These are phyloP conservation scores for Amanita rubescens DNA, from an alignment of 768 basidiomycete species.

Conservation along the genomic window DNA sequence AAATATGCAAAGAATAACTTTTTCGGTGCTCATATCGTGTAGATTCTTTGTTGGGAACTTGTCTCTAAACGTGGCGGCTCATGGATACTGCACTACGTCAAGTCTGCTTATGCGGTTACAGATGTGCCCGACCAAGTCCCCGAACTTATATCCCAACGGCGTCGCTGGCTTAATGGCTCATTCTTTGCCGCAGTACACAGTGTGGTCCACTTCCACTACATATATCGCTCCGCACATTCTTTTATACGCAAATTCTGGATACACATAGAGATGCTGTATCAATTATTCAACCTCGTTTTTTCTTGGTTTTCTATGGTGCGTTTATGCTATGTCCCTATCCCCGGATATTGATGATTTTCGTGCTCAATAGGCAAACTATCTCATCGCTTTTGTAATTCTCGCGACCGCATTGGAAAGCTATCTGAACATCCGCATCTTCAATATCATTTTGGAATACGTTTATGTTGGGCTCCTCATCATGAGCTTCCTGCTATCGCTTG, in stretches of 20 bases:
- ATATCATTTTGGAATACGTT: slow-evolving; percentile 75
- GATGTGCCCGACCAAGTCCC: slow-evolving; percentile 94
- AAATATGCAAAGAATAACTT: background rate
- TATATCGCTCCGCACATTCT: slow-evolving; percentile 84
- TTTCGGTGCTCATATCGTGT: slow-evolving; percentile 3
- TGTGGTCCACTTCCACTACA: slow-evolving; percentile 88
- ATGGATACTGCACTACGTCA: slow-evolving; percentile 96
- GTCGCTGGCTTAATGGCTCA: slow-evolving; percentile 95
- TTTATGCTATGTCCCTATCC: background rate
- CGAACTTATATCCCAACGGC: slow-evolving; percentile 89
- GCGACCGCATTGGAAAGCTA: slow-evolving; percentile 67
- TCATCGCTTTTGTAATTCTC: slow-evolving; percentile 81
- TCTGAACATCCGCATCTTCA: slow-evolving; percentile 61
- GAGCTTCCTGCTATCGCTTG: slow-evolving; percentile 83
- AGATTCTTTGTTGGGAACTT: slow-evolving; percentile 96
- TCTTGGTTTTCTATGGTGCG: slow-evolving; percentile 83
- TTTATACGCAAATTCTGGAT: slow-evolving; percentile 88
- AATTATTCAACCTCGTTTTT: slow-evolving; percentile 85
- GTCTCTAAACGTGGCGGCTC: slow-evolving; percentile 88
- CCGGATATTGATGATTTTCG: background rate
- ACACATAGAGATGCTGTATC: slow-evolving; percentile 90
- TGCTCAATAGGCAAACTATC: slow-evolving; percentile 68
- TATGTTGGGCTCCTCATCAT: slow-evolving; percentile 83
- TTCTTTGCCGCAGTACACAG: slow-evolving; percentile 97
- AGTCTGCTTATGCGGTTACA: slow-evolving; percentile 86